Base-by-base conservation (phyloP, 2,329 filamentous ascomycete species). In the Dactylonectria macrodidyma region DNA sequence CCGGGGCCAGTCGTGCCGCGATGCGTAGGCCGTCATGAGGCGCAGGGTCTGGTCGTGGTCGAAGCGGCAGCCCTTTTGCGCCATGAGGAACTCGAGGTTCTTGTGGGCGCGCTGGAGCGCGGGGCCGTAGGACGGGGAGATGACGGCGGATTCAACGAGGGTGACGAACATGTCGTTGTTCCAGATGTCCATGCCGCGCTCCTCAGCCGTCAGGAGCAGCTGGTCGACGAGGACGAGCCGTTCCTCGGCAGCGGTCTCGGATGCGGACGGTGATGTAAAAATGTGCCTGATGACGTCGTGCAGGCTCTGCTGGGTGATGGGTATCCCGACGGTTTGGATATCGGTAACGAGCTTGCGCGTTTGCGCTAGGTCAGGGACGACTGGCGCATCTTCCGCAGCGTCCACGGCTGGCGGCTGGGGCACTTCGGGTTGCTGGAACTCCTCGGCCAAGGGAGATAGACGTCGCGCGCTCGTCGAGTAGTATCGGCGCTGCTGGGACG, bases 141-240 rank as follows among this genome's bases (percentile, higher is more conserved):
- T 54, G 12, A 81, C 77, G 1, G 83, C 77, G 4, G 79, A 76
- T 62, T 84, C 82, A 14, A 88, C 83, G 38, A 88, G 78, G 10
- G 81, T 75, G 12, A 86, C 81, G 56, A 91, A 81, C 59, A 91
- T 77, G 30, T 87, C 83, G 63, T 84, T 78, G 33, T 80, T 78
- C 62, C 85, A 74, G 22, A 87, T 75, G 2, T 76, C 67, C 62
- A 86, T 76, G 19, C 84, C 83, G 9, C 86, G 83, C 69, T 85
- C 83, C 51, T 84, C 79, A 59, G 86, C 82, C 5, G 82, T 83
- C 14, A 81, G 76, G 8, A 88, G 75, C 12, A 88, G 74, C 36
- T 83, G 76, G 51, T 86, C 80, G 2, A 84, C 80, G 5, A 87
- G 73, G 22, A 77, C 71, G 1, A 84, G 75, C 47, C 82, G 80